Evolutionary conservation across 371 early-diverging fungal species (phyloP).

Genomic region (Conidiobolus coronatus): DNA sequence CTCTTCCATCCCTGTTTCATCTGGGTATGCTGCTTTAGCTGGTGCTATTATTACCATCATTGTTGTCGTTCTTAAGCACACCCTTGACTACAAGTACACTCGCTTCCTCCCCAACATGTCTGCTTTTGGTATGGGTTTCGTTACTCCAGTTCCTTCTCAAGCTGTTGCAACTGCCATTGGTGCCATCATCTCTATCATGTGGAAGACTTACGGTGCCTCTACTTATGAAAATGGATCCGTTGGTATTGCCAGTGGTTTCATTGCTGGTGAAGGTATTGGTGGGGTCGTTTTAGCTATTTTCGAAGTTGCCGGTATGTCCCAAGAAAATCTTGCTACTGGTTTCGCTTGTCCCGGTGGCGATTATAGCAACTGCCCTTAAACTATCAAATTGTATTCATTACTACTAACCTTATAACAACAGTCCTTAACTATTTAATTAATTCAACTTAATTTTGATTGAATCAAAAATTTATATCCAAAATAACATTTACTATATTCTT

Average conservation of each 20-base stretch:
- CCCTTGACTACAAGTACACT: slow-evolving; percentile 19
- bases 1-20: slow-evolving; percentile 6
- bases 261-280: slow-evolving; percentile 51
- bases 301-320: slow-evolving; percentile 11
- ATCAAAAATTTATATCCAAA: too few relatives aligned
- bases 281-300: slow-evolving; percentile 34
- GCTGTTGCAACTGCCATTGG: slow-evolving; percentile 27
- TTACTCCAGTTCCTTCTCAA: slow-evolving; percentile 26
- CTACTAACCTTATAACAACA: too few relatives aligned
- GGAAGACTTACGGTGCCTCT: slow-evolving; percentile 17
- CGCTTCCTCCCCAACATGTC: slow-evolving; percentile 28
- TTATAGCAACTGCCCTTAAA: too few relatives aligned
- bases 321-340: neutral
- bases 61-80: slow-evolving; percentile 16
- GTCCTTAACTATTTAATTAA: too few relatives aligned
- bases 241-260: slow-evolving; percentile 35
- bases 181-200: slow-evolving; percentile 25
- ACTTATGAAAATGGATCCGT: slow-evolving; percentile 23
- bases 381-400: too few relatives aligned
- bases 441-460: too few relatives aligned
- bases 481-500: too few relatives aligned
- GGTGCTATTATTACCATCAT: slow-evolving; percentile 16
- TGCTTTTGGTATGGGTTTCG: slow-evolving; percentile 44
- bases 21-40: slow-evolving; percentile 16
- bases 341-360: slow-evolving; percentile 5